Evolutionary conservation across 2,329 filamentous ascomycete species (phyloP), one percentile per base, ranked within the genome.

Genomic region (Hymenoscyphus infarciens): DNA sequence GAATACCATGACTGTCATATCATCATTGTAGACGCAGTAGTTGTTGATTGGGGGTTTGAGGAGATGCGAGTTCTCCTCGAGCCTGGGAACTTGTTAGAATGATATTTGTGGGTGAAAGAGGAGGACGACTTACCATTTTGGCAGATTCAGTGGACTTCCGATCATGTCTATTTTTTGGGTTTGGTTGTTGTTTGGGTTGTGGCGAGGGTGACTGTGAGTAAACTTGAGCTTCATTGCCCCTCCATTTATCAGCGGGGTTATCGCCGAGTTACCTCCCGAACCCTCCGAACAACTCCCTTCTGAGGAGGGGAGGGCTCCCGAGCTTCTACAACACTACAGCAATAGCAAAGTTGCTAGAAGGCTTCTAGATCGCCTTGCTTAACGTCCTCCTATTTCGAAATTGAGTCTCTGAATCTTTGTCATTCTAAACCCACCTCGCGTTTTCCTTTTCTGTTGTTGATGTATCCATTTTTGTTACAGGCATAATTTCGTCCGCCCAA

Each of bases 1-100:
- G 27, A 71, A 58, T 72, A 88, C 87, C 90, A 95, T 95, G 74
- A 95, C 89, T 52, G 89, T 92, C 64, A 94, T 85, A 72, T 85
- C 84, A 61, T 90, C 84, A 75, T 96, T 90, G 80, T 97, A 96
- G 72, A 98, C 91, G 79, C 93, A 97, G 81, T 95, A 96, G 80
- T 98, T 98, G 80, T 97, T 97, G 73, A 98, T 88, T 1, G 95
- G 95, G 0, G 95, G 95, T 76, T 97, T 66, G 35, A 74, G 63
- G 65, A 98, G 87, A 75, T 98, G 93, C 0, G 90, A 89, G 77
- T 98, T 98, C 75, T 93, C 86, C 72, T 91, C 83, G 49, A 99
- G 87, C 94, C 93, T 97, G 66, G n/a, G 8, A 31, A 31, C 52
- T 29, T 25, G 25, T 68, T 31, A 67, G 15, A 15, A 42, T 15